Evolutionary conservation across 164 flowering plant genomes (phyloP).

Genomic region (Magnolia sinica): DNA sequence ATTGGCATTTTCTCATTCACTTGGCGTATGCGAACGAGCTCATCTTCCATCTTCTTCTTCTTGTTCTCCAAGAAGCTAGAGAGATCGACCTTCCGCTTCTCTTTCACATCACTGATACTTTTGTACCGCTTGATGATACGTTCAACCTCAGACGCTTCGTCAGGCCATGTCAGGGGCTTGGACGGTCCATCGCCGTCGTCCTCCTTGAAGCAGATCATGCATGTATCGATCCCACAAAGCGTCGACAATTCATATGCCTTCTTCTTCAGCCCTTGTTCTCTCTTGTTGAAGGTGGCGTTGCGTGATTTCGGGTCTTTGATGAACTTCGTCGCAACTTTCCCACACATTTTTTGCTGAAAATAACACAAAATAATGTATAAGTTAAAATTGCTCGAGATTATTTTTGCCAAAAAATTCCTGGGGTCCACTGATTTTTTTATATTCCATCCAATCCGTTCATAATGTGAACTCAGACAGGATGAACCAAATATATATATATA

Average conservation of each 20-base stretch:
- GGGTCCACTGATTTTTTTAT: too few species aligned
- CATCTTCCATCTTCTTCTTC: not conserved
- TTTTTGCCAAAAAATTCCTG: too few species aligned
- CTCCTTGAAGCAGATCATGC: conserved; percentile 15
- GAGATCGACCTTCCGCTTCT: conserved; percentile 1
- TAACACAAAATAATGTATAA: not conserved
- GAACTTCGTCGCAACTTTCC: conserved; percentile 11
- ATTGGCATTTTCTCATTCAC: not conserved
- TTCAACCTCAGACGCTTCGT: not conserved
- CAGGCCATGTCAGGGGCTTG: conserved; percentile 9
- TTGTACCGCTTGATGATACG: conserved; percentile 3
- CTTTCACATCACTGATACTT: not conserved
- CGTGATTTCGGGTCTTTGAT: conserved; percentile 19
- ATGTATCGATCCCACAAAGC: conserved; percentile 24
- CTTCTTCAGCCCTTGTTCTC: conserved; percentile 23
- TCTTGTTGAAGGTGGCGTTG: conserved; percentile 14
- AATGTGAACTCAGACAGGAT: too few species aligned
- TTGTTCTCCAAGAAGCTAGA: not conserved
- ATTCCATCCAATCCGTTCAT: too few species aligned
- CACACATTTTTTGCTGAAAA: conserved; percentile 19
- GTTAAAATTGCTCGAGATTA: too few species aligned
- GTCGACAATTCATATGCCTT: conserved; percentile 24
- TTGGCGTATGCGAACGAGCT: not conserved
- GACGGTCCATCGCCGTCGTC: not conserved
- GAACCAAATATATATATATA: too few species aligned